Evolutionary conservation across 192 early-diverging fungal species (phyloP), one percentile per base, ranked within the genome.

Genomic region (Dispira parvispora): DNA sequence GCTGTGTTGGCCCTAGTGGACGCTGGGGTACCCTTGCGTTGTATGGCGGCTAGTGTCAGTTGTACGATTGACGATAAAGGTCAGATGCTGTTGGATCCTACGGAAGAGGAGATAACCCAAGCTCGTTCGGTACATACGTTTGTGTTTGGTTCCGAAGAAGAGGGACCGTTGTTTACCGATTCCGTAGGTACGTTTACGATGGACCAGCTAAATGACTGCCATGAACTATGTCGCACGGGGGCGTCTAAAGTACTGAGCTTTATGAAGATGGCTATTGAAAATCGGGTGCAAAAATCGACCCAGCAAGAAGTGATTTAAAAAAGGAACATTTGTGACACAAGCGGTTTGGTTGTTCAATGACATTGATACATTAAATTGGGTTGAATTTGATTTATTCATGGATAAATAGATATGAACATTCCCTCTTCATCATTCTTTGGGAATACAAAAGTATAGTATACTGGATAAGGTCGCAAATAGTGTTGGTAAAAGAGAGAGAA

Each of bases 1-100:
- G n/a, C n/a, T n/a, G n/a, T n/a, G n/a, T n/a, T n/a, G n/a, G n/a
- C n/a, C n/a, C 78, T 98, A 25, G 64, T 97, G 50, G 91, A 99
- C 69, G 91, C 94, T 11, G 94, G 89, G 16, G 77, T 96, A 13
- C 85, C 92, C 10, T 68, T 97, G 61, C 85, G 77, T 47, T 68
- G 75, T 11, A 79, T 89, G 49, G 69, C 84, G 0, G 84, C 81
- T 8, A 74, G 85, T 5, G 83, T 89, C 0, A 79, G 84, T 0
- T 91, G 85, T 61, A 81, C 84, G 28, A 76, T 92, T 20, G 71
- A 78, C 53, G 60, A 68, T 23, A 67, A 86, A 21, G 77, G 78
- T 13, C 63, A 67, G 12, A 64, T 91, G 10, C 62, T 85, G 10
- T 68, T 94, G 65, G 95, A 98, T 72, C 93, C 93, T 20, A 86